Evolutionary conservation across 345 rosid genomes (phyloP).

Genomic region (Eucalyptus shirleyi): DNA sequence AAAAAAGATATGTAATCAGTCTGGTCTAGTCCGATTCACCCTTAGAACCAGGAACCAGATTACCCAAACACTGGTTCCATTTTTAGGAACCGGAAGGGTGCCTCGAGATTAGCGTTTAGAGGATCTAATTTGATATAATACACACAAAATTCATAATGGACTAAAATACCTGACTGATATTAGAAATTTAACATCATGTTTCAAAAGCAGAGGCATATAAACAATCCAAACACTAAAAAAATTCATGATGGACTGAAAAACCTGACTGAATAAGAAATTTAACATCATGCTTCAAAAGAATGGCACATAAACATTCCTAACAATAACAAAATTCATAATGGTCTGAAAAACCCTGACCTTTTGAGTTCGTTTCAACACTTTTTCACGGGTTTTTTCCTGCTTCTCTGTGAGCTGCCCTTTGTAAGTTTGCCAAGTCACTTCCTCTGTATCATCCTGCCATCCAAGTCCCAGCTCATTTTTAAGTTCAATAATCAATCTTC

Average conservation of each 20-base stretch:
- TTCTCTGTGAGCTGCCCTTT: conserved; percentile 89
- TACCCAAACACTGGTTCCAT: too few species aligned
- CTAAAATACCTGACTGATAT: not conserved
- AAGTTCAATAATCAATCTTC: not conserved
- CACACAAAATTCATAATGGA: not conserved
- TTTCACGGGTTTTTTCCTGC: conserved; percentile 92
- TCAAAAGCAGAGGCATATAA: not conserved
- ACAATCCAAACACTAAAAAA: not conserved
- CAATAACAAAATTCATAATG: not conserved
- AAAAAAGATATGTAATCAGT: too few species aligned
- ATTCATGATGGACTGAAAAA: not conserved
- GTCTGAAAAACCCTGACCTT: conserved; percentile 25
- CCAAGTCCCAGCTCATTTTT: not conserved
- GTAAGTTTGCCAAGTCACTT: conserved; percentile 94
- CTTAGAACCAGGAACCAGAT: too few species aligned
- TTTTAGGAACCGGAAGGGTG: not conserved
- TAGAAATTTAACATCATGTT: not conserved
- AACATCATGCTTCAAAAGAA: not conserved
- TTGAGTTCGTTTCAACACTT: conserved; percentile 69
- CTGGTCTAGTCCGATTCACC: too few species aligned
- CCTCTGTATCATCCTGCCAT: conserved; percentile 67
- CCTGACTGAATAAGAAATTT: not conserved
- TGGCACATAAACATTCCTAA: not conserved
- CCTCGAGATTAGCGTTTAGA: not conserved
- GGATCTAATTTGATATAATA: not conserved